Conservation (phyloP, 108 stramenopile species). For the Cyclostephanos invisitatus region DNA sequence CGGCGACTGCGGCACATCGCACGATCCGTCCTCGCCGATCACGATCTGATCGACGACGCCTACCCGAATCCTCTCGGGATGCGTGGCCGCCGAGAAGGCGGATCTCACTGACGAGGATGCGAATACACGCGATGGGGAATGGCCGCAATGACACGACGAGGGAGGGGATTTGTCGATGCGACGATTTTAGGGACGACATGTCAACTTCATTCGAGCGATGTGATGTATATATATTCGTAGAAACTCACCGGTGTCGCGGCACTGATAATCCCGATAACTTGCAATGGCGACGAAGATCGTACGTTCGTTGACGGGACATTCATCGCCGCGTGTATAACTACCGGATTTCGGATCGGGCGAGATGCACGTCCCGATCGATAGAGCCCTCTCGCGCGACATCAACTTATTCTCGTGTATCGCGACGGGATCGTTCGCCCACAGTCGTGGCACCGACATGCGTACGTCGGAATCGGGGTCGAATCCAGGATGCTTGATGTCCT, state of each 20-base stretch:
- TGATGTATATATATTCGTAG: not conserved
- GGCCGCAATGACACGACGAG: too few species aligned
- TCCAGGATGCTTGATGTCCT: conserved; percentile 53
- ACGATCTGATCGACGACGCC: conserved; percentile 56
- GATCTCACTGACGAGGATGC: conserved; percentile 73
- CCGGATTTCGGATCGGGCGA: conserved; percentile 40
- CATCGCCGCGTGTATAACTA: conserved; percentile 38
- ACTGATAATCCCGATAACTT: conserved; percentile 54
- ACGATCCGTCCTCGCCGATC: conserved; percentile 44
- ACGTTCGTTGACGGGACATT: conserved; percentile 38
- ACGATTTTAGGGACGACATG: too few species aligned
- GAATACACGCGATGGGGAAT: too few species aligned
- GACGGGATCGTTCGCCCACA: conserved; percentile 51
- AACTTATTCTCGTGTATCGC: conserved; percentile 50
- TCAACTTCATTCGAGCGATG: too few species aligned
- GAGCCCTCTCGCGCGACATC: conserved; percentile 48
- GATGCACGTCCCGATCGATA: conserved; percentile 48
- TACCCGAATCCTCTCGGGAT: conserved; percentile 71
- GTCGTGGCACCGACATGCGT: conserved; percentile 41
- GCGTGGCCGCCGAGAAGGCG: conserved; percentile 61
- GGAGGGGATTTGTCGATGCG: too few species aligned
- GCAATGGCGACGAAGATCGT: conserved; percentile 56
- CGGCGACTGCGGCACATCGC: conserved; percentile 41
- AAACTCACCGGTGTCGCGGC: conserved; percentile 38
- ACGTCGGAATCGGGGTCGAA: conserved; percentile 31